A percentile compares a stretch with the other conserved stretches of the same genome.
Conservation (phyloP, 352 stramenopile genomes). For the Phytophthora pinifolia region DNA sequence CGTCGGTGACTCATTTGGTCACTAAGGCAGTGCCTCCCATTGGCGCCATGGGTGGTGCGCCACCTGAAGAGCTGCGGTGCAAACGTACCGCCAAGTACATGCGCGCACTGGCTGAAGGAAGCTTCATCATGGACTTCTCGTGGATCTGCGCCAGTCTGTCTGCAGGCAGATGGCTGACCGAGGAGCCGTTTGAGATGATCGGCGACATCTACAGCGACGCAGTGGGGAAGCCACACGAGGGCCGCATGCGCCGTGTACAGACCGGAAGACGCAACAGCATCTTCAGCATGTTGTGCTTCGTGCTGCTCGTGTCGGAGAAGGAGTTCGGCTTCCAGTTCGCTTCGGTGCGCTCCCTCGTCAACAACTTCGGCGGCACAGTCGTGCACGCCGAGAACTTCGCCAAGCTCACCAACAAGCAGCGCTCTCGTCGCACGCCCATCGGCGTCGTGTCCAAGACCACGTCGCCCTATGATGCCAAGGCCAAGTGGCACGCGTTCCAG, state of each 20-base stretch:
- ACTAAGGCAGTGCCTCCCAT: slow-evolving; percentile 53
- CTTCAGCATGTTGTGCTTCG: slow-evolving; percentile 75
- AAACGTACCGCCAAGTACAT: slow-evolving; percentile 88
- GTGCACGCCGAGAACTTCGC: slow-evolving; percentile 33
- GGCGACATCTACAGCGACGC: slow-evolving; percentile 83
- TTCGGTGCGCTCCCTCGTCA: slow-evolving; percentile 56
- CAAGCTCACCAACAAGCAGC: slow-evolving; percentile 23
- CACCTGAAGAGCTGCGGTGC: slow-evolving; percentile 43
- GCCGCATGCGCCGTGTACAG: slow-evolving; percentile 42
- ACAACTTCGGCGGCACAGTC: slow-evolving; percentile 68
- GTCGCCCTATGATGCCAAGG: slow-evolving; percentile 48
- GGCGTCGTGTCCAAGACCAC: slow-evolving; percentile 80
- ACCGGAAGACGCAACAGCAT: slow-evolving; percentile 72
- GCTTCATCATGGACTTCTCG: slow-evolving; percentile 72
- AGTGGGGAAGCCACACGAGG: slow-evolving; percentile 68
- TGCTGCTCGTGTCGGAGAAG: slow-evolving; percentile 62
- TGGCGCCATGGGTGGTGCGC: slow-evolving; percentile 4
- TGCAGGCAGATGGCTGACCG: slow-evolving; percentile 62
- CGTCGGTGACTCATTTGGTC: slow-evolving; percentile 77
- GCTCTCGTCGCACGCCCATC: slow-evolving; percentile 42
- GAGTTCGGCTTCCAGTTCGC: slow-evolving; percentile 80
- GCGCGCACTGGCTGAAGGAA: slow-evolving; percentile 73
- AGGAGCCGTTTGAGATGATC: slow-evolving; percentile 73
- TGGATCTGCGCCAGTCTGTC: slow-evolving; percentile 73
- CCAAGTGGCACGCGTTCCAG: slow-evolving; percentile 61